Evolutionary conservation across 1,139 yeast genomes (phyloP).

Genomic region (Scheffersomyces illinoinensis): DNA sequence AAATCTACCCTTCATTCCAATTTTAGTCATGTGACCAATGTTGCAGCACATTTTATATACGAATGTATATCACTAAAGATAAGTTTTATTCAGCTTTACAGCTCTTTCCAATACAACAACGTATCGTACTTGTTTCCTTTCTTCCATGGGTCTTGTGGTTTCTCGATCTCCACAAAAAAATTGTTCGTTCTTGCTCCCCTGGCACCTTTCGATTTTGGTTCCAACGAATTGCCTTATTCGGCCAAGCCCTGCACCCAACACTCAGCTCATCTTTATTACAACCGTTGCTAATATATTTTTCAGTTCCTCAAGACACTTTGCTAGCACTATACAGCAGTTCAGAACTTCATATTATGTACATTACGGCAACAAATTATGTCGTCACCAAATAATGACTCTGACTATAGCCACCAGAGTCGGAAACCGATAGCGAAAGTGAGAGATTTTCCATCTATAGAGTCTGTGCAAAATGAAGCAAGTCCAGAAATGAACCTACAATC

Average conservation of each 20-base stretch:
- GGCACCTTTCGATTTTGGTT: background rate
- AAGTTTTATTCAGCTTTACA: too few species aligned
- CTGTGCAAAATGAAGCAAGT: background rate
- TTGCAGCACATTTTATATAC: too few species aligned
- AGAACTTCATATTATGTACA: background rate
- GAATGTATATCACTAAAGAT: too few species aligned
- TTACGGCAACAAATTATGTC: background rate
- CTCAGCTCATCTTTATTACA: background rate
- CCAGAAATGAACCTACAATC: background rate
- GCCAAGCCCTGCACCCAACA: background rate
- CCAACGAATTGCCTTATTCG: background rate
- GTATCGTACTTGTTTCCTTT: too few species aligned
- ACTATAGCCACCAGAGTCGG: background rate
- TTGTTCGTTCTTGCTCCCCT: background rate
- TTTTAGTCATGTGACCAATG: too few species aligned
- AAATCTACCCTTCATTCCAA: too few species aligned
- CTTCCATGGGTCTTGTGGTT: too few species aligned
- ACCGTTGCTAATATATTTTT: background rate
- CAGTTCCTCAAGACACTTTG: background rate
- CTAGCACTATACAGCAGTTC: background rate
- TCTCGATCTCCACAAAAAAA: background rate
- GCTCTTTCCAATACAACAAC: too few species aligned
- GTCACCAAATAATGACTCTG: background rate
- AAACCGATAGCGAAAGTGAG: background rate
- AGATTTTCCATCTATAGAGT: background rate